Evolutionary conservation across 768 basidiomycete species (phyloP), one percentile per base, ranked within the genome.

Genomic region (Collybiopsis confluens): DNA sequence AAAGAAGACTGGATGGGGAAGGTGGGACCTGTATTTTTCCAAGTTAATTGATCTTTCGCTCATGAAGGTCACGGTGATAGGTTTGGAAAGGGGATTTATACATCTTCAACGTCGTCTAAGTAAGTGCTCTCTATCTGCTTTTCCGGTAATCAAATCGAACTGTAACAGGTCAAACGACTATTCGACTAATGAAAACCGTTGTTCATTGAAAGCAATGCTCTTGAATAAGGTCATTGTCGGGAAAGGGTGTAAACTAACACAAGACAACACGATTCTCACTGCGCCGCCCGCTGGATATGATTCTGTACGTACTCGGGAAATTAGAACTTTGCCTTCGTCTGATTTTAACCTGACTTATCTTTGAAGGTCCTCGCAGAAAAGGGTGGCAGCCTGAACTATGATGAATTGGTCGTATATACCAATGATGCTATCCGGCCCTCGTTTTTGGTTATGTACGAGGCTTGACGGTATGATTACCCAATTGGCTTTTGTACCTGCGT

Each of bases 81-180:
- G 56, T 86, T 87, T 46, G 86, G 86, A 23, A 78, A 79, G 35
- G 86, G 86, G 23, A 83, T 87, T 38, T 88, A 87, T 62, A 86
- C 85, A 1, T 85, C 85, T 4, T 83, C 83, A n/a, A 88, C 86
- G 1, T 86, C 86, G n/a, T 88, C 86, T 6, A 88, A 88, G 78
- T 81, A 52, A 54, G 77, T 57, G 2, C 4, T 16, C 30, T 46
- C 44, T 18, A 38, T 23, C 41, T 45, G 11, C 47, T 52, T 50
- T 7, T 42, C 38, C 53, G 42, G 35, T 47, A 16, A 28, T 1
- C 24, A 21, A 30, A 45, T 30, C 48, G 33, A 27, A 45, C 35
- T 35, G 41, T 15, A 41, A 10, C 36, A 82, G 80, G 59, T 85
- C 86, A 16, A 82, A 86, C 55, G 86, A 88, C 65, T 88, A 88